Conservation (phyloP, 2,329 filamentous ascomycete species). For the Teratosphaeria gauchensis region DNA sequence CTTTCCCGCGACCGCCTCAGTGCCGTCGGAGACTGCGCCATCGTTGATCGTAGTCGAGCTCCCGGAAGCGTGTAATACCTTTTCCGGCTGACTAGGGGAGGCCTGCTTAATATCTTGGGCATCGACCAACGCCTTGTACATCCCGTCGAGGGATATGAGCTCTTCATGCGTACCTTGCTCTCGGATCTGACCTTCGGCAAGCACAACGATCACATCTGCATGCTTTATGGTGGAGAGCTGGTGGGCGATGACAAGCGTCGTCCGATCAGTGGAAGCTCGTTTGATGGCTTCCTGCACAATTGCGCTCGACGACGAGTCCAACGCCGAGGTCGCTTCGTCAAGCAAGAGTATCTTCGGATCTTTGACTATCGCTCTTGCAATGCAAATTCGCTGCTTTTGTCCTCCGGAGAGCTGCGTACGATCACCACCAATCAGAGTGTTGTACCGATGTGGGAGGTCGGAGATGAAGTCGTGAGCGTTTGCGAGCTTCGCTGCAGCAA, state of each 20-base stretch:
- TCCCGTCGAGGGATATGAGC: constrained; percentile 34
- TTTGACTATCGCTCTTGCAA: constrained; percentile 28
- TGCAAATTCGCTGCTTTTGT: constrained; percentile 27
- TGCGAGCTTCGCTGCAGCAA: neutral
- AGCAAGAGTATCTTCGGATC: constrained; percentile 26
- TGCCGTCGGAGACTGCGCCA: too few relatives aligned
- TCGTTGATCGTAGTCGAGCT: too few relatives aligned
- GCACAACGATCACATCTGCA: constrained; percentile 61
- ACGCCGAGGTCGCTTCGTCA: constrained; percentile 30
- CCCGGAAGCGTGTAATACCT: too few relatives aligned
- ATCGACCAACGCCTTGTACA: neutral
- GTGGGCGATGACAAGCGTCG: constrained; percentile 41
- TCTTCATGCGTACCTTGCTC: constrained; percentile 59
- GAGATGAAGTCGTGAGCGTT: constrained; percentile 30
- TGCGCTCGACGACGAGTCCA: constrained; percentile 26
- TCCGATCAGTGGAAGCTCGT: constrained; percentile 22
- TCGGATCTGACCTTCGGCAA: constrained; percentile 56
- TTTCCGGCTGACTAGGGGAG: too few relatives aligned
- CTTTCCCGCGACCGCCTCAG: too few relatives aligned
- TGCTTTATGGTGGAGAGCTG: constrained; percentile 62
- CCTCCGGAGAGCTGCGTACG: constrained; percentile 26
- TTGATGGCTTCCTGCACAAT: constrained; percentile 27
- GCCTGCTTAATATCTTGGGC: too few relatives aligned
- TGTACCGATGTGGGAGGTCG: constrained; percentile 25
- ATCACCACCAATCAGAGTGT: constrained; percentile 26